Base-by-base conservation (phyloP, 1,284 basidiomycete species). In the Mycena citricolor region DNA sequence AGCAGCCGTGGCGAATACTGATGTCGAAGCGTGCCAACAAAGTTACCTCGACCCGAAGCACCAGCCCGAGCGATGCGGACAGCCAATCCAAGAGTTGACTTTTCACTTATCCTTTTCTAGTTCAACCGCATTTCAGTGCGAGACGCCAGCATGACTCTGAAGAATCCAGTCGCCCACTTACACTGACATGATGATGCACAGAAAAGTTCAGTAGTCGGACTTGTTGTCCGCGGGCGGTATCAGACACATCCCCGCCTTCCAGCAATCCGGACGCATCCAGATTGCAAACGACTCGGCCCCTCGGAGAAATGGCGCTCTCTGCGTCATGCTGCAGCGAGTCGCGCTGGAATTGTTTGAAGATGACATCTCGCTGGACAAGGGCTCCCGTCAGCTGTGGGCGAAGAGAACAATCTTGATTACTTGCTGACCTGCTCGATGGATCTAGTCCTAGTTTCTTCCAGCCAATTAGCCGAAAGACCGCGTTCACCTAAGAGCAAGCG, bases 21-120 rank as follows among this genome's bases (percentile, higher is more conserved):
- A 55, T 86, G 79, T 45, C 76, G 75, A 37, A 87, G 54, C 4
- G 81, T 81, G 32, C 79, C 81, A 32, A 76, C 58, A 44, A 85
- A 59, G 43, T 72, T 73, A 13, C 72, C 73, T 19, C 55, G 54
- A 35, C 49, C 57, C 29, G 54, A 47, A 13, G 53, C 37, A 41
- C 58, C 48, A 45, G 61, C 55, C 11, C 60, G 52, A 39, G 60
- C 57, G 40, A 66, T 57, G 36, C 61, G 57, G 23, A 63, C 62
- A 38, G 59, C 57, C 22, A 72, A 54, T 20, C 58, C 54, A n/a
- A 71, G 10, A 5, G 59, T 60, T 7, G 71, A 75, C 29, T 63
- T 64, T 4, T 68, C 61, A 13, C 58, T 64, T 36, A 79, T 33
- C 32, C 57, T 62, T 59, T 62, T 74, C 74, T 77, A 39, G 8